Conservation (phyloP, 2,329 filamentous ascomycete species). For the Calonectria pteridis region DNA sequence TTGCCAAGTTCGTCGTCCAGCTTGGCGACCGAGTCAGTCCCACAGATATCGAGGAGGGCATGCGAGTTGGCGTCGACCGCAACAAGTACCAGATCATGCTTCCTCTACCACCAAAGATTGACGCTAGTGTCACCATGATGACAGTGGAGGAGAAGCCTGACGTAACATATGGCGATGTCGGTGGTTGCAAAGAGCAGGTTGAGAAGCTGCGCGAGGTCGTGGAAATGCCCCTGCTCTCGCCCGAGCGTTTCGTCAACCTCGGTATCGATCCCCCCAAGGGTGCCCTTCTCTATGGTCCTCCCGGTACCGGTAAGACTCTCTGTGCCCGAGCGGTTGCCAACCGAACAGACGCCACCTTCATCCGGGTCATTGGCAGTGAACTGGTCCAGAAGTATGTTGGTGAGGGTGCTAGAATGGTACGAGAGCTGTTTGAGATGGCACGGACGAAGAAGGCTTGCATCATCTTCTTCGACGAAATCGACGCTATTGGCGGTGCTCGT, state of each 20-base stretch:
- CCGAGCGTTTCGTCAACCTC: slow-evolving; percentile 97
- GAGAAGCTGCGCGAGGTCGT: slow-evolving; percentile 99
- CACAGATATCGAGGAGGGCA: slow-evolving; percentile 99
- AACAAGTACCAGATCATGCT: slow-evolving; percentile 99
- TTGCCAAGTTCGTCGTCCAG: slow-evolving; percentile 99
- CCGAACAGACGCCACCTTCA: slow-evolving; percentile 97
- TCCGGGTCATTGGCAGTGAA: slow-evolving; percentile 97
- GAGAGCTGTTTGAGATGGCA: slow-evolving; percentile 99
- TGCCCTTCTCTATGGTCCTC: slow-evolving; percentile 94
- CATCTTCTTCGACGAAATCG: slow-evolving; percentile 97
- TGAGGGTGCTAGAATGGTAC: slow-evolving; percentile 97
- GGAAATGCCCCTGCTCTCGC: slow-evolving; percentile 96
- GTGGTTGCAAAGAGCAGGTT: slow-evolving; percentile 99
- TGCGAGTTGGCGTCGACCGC: slow-evolving; percentile 97
- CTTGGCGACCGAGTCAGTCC: slow-evolving; percentile 96
- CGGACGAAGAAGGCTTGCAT: slow-evolving; percentile 99
- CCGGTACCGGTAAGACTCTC: slow-evolving; percentile 98
- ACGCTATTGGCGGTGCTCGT: slow-evolving; percentile 93
- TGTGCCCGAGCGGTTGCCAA: slow-evolving; percentile 98
- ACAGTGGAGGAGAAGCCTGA: slow-evolving; percentile 99
- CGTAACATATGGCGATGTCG: slow-evolving; percentile 98
- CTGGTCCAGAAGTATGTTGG: slow-evolving; percentile 99
- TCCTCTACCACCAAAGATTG: slow-evolving; percentile 96
- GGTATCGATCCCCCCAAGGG: slow-evolving; percentile 99
- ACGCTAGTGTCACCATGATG: slow-evolving; percentile 99